A percentile compares a stretch with the other conserved stretches of the same genome.
Evolutionary conservation across 768 basidiomycete genomes (phyloP).

Genomic region (Mycena sanguinolenta): DNA sequence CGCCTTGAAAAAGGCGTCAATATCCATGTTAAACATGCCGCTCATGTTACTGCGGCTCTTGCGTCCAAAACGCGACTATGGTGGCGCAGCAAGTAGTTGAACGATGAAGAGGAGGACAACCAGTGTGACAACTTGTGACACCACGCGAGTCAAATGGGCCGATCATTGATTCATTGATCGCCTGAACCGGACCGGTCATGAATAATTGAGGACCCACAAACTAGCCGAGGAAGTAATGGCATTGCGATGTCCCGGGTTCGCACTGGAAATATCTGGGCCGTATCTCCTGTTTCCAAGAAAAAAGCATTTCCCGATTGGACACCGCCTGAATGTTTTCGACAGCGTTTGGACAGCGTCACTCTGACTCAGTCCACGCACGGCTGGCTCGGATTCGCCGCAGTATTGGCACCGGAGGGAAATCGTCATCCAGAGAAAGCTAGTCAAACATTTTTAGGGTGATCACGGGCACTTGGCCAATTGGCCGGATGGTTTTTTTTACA

Average conservation of each 20-base stretch:
- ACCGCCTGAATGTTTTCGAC: too few species aligned
- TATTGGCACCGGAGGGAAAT: not conserved
- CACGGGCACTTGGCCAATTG: too few species aligned
- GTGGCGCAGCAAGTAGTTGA: not conserved
- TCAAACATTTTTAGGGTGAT: not conserved
- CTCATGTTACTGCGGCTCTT: not conserved
- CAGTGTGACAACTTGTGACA: slow-evolving; percentile 9
- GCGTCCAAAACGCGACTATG: not conserved
- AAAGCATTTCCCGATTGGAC: too few species aligned
- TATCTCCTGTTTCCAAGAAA: too few species aligned
- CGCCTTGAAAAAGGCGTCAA: slow-evolving; percentile 66
- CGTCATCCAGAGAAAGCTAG: not conserved
- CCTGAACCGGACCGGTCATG: too few species aligned
- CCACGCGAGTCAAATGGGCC: not conserved
- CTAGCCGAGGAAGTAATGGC: slow-evolving; percentile 7
- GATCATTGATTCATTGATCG: too few species aligned
- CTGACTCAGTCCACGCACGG: too few species aligned
- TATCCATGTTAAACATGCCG: slow-evolving; percentile 45
- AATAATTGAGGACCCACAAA: slow-evolving; percentile 9
- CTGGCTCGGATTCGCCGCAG: too few species aligned
- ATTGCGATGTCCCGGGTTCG: not conserved
- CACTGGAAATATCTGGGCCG: too few species aligned
- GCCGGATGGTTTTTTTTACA: not conserved
- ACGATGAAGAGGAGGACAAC: not conserved
- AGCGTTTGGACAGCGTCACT: too few species aligned